phyloP scores from a whole-genome alignment of 2,329 filamentous ascomycete species.

The Penicillium sp. region DNA sequence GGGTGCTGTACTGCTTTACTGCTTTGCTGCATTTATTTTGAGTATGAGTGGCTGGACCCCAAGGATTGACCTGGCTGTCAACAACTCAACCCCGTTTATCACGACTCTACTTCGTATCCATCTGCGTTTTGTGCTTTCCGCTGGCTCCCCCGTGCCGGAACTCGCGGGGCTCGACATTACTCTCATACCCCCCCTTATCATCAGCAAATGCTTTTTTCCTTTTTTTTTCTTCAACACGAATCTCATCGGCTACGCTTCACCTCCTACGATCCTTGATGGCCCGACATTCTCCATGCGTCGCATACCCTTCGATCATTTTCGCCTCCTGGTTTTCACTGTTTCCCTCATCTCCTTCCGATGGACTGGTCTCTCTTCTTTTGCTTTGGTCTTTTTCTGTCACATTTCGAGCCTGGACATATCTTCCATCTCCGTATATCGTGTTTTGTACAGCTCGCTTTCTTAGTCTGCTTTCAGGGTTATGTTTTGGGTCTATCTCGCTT shows the following conservation, averaged over 20 bases:
- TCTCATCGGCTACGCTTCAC: conserved; percentile 19
- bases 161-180: conserved; percentile 13
- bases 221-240: conserved; percentile 14
- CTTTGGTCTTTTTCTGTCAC: not conserved
- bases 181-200: conserved; percentile 24
- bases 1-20: conserved; percentile 12
- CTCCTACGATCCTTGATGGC: conserved; percentile 26
- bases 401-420: conserved; percentile 23
- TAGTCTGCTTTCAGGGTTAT: conserved; percentile 5
- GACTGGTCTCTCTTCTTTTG: conserved; percentile 8
- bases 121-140: conserved; percentile 10
- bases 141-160: conserved; percentile 22
- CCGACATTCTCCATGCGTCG: conserved; percentile 13
- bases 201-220: conserved; percentile 5
- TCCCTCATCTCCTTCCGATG: conserved; percentile 20
- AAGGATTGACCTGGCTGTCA: conserved; percentile 32
- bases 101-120: conserved; percentile 9
- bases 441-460: conserved; percentile 12
- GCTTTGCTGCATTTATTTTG: conserved; percentile 12
- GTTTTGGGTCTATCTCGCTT: conserved; percentile 7
- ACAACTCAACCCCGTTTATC: conserved; percentile 20
- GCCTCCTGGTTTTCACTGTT: not conserved
- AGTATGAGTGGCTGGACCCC: conserved; percentile 29
- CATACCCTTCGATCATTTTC: not conserved
- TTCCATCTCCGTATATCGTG: conserved; percentile 17